Conservation (phyloP, 306 rosid species). For the Chamaecrista fasciculata region DNA sequence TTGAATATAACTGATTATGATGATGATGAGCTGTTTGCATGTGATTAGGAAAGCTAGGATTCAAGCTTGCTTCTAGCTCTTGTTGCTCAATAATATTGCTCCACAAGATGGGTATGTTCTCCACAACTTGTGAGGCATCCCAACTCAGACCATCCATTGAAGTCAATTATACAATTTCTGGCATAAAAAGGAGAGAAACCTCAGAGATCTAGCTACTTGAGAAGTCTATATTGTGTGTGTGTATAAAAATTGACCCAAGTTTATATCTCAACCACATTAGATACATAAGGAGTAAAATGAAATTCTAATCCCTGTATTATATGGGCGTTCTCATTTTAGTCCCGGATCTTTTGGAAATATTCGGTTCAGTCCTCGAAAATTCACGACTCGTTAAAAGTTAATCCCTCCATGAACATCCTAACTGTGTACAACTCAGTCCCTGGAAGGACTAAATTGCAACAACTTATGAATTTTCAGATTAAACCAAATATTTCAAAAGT, state of each 20-base stretch:
- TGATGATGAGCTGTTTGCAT: constrained; percentile 22
- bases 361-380: no score
- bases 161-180: constrained; percentile 15
- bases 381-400: no score
- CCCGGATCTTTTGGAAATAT: no score
- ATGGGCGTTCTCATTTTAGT: no score
- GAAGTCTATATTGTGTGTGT: background rate
- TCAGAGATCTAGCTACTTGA: constrained; percentile 29
- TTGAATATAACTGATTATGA: background rate
- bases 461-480: no score
- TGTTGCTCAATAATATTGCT: constrained; percentile 44
- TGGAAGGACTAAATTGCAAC: no score
- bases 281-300: no score
- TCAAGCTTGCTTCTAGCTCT: constrained; percentile 48
- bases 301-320: no score
- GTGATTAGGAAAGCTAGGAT: constrained; percentile 35
- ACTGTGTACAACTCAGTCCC: no score
- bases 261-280: background rate
- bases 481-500: no score
- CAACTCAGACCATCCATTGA: constrained; percentile 69
- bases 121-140: constrained; percentile 48
- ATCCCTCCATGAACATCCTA: no score
- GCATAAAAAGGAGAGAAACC: background rate
- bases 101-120: constrained; percentile 50
- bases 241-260: background rate